Evolutionary conservation across 2,329 filamentous ascomycete species (phyloP).

Genomic region (Fusarium nematophilum): DNA sequence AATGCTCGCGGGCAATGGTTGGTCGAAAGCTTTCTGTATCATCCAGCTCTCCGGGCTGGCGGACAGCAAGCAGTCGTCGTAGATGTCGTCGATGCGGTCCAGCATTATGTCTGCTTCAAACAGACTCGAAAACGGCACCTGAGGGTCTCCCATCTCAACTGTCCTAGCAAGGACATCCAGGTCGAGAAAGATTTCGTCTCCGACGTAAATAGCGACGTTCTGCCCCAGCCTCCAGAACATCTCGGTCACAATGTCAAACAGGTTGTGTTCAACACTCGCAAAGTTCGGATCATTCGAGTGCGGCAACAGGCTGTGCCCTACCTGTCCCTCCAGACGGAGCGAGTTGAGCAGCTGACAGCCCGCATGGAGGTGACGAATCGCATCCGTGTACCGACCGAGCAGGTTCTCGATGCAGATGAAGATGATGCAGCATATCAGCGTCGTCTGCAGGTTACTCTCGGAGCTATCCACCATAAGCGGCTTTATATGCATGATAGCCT

Average conservation of each 20-base stretch:
- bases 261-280: background rate
- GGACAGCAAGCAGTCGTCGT: no score
- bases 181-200: conserved; percentile 27
- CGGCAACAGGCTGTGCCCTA: background rate
- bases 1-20: background rate
- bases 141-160: conserved; percentile 7
- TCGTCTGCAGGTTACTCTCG: conserved; percentile 20
- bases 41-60: no score
- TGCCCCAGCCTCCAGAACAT: conserved; percentile 32
- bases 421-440: conserved; percentile 38
- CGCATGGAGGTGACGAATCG: conserved; percentile 35
- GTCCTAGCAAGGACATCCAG: conserved; percentile 8
- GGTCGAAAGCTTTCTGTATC: background rate
- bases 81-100: background rate
- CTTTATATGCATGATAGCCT: conserved; percentile 33
- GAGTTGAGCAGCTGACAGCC: conserved; percentile 28
- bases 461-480: conserved; percentile 29
- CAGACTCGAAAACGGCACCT: conserved; percentile 18
- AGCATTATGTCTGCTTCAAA: conserved; percentile 11
- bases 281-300: background rate
- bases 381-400: conserved; percentile 34
- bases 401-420: conserved; percentile 42
- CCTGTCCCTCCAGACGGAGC: background rate
- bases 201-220: conserved; percentile 29
- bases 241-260: conserved; percentile 21